A percentile compares a stretch with the other conserved stretches of the same genome.
phyloP scores from a whole-genome alignment of 2,329 filamentous ascomycete species.

The Thelonectria olida region DNA sequence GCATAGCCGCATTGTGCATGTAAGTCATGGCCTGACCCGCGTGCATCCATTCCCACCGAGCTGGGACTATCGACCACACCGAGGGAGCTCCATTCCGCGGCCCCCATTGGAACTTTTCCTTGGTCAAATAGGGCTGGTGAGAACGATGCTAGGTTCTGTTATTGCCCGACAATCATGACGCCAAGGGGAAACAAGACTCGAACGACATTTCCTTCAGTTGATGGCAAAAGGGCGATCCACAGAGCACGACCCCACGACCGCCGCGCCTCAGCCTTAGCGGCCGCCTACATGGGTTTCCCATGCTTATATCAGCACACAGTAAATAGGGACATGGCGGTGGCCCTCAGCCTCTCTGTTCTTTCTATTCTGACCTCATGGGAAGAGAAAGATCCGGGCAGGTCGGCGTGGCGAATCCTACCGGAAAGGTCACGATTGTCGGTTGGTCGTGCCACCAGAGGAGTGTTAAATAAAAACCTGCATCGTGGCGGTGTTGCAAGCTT shows the following conservation, averaged over 20 bases:
- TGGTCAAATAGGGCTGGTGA: neutral
- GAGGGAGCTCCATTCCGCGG: neutral
- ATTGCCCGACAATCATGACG: neutral
- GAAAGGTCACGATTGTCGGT: neutral
- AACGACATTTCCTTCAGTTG: constrained; percentile 1
- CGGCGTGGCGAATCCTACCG: neutral
- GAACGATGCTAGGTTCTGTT: neutral
- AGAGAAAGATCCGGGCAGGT: neutral
- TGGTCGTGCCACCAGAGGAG: neutral
- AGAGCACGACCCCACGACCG: neutral
- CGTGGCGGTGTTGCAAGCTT: neutral
- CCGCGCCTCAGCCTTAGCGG: constrained; percentile 17
- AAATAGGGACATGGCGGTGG: neutral
- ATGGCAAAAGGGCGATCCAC: no score
- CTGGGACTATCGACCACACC: neutral
- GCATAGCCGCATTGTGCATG: constrained; percentile 17
- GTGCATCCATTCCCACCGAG: neutral
- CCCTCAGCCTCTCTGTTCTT: constrained; percentile 5
- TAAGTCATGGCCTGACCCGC: constrained; percentile 14
- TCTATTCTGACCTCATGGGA: neutral
- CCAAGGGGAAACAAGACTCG: no score
- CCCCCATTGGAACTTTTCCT: neutral
- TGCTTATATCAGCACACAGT: constrained; percentile 14
- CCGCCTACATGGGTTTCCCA: constrained; percentile 7
- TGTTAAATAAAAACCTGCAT: neutral